Base-by-base conservation (phyloP, 2,329 filamentous ascomycete species). In the Didymella exigua region DNA sequence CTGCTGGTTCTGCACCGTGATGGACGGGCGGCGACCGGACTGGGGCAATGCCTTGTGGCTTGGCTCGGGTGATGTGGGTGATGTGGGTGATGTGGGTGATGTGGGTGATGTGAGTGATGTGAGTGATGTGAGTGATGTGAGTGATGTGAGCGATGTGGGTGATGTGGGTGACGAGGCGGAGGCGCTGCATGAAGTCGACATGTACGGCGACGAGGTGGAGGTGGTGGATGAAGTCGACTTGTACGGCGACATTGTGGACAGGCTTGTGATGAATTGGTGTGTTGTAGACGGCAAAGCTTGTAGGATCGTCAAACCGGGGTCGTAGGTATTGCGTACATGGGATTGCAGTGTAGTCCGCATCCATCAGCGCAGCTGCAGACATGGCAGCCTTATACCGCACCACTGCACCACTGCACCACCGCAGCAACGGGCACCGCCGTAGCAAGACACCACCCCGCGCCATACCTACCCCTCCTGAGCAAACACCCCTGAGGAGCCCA, bases 401-500 rank as follows among this genome's bases (percentile, higher is more conserved):
- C 38, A n/a, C 14, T 14, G 4, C 38, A 44, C 34, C 29, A 38
- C 26, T 5, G 5, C 26, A 27, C 26, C 5, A 5, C 5, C 26
- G 5, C 5, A 27, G 10, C 10, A 27, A 27, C 26, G 26, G 26
- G 5, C 5, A 27, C 5, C 26, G 26, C 26, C 26, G 10, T 5
- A 5, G 2, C 9, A 26, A 49, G 19, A 40, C 46, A 49, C 46
- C 48, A 58, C 58, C 46, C 55, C 58, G 54, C 54, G 51, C 50
- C 54, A 54, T 56, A 26, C 13, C 31, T 41, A 45, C 50, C 51
- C 54, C 50, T 43, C 45, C 13, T 58, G 55, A 21, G 51, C 52
- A 46, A 56, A 55, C 37, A 18, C 24, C 18, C 16, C 18, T 5
- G 19, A 23, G 18, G 26, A 24, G 4, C 5, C 5, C 23, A 13